Evolutionary conservation across 257 asterid genomes (phyloP).

Genomic region (Avicennia marina): DNA sequence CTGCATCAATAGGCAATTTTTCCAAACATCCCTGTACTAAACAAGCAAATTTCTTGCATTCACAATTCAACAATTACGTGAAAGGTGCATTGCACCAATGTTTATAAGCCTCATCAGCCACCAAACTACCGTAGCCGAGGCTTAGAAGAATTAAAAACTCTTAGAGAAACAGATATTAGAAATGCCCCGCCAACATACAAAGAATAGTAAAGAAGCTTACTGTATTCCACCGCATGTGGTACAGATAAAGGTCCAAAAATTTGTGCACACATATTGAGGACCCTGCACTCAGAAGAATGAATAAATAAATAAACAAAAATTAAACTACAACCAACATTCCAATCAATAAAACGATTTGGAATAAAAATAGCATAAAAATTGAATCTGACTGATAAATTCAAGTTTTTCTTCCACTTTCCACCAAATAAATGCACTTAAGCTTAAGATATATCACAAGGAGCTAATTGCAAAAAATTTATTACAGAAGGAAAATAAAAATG

Average conservation of each 20-base stretch:
- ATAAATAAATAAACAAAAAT: not conserved
- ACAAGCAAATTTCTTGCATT: too few relatives aligned
- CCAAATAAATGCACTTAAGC: constrained; percentile 7
- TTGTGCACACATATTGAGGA: constrained; percentile 94
- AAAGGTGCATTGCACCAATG: too few relatives aligned
- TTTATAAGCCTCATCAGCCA: too few relatives aligned
- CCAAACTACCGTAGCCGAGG: not conserved
- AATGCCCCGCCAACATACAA: not conserved
- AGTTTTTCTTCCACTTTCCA: not conserved
- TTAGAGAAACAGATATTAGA: not conserved
- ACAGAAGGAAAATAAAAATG: not conserved
- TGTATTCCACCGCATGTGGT: constrained; percentile 92
- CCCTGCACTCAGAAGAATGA: constrained; percentile 54
- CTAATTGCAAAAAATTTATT: not conserved
- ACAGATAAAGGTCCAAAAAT: constrained; percentile 94
- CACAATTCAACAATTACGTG: not conserved
- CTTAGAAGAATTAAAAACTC: too few relatives aligned
- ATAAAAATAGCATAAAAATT: not conserved
- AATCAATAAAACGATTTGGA: not conserved
- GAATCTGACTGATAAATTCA: not conserved
- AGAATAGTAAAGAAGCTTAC: constrained; percentile 34
- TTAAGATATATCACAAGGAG: constrained; percentile 7
- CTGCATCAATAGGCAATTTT: too few relatives aligned
- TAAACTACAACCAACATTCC: not conserved
- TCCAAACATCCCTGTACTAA: too few relatives aligned